phyloP scores from a whole-genome alignment of 2,329 filamentous ascomycete genomes.

The Talaromyces sp. region DNA sequence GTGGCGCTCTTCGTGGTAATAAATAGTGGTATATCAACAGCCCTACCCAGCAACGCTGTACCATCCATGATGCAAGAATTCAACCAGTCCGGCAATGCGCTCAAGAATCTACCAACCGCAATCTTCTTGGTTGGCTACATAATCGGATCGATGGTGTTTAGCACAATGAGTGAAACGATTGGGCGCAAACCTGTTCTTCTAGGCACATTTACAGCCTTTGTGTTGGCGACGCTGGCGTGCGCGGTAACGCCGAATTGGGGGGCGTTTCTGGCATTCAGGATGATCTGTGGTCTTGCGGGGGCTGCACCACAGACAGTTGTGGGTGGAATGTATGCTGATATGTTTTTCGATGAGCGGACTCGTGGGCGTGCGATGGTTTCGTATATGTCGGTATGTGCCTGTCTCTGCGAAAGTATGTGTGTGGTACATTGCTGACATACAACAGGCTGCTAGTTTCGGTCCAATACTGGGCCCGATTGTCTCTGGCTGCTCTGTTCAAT shows the following conservation, averaged over 20 bases:
- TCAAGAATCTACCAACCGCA: slow-evolving; percentile 26
- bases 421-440: background rate
- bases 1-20: slow-evolving; percentile 30
- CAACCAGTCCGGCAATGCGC: slow-evolving; percentile 26
- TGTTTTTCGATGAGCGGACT: slow-evolving; percentile 30
- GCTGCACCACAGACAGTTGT: slow-evolving; percentile 36
- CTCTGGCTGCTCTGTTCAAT: slow-evolving; percentile 32
- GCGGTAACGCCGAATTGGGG: slow-evolving; percentile 36
- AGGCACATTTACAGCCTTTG: slow-evolving; percentile 28
- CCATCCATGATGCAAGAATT: slow-evolving; percentile 36
- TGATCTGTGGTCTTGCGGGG: slow-evolving; percentile 34
- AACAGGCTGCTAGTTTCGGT: slow-evolving; percentile 23
- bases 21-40: slow-evolving; percentile 38
- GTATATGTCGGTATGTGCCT: slow-evolving; percentile 29
- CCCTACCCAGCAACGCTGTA: slow-evolving; percentile 39
- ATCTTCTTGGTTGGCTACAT: slow-evolving; percentile 27
- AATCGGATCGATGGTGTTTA: slow-evolving; percentile 33
- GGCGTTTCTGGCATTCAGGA: slow-evolving; percentile 33
- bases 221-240: slow-evolving; percentile 29
- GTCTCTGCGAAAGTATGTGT: background rate
- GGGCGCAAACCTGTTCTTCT: slow-evolving; percentile 40
- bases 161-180: slow-evolving; percentile 32
- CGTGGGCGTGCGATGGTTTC: slow-evolving; percentile 23
- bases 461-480: slow-evolving; percentile 36
- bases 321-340: slow-evolving; percentile 40